These are phyloP conservation scores for Betula pendula DNA, from an alignment of 306 rosid genomes.

Conservation along the genomic window DNA sequence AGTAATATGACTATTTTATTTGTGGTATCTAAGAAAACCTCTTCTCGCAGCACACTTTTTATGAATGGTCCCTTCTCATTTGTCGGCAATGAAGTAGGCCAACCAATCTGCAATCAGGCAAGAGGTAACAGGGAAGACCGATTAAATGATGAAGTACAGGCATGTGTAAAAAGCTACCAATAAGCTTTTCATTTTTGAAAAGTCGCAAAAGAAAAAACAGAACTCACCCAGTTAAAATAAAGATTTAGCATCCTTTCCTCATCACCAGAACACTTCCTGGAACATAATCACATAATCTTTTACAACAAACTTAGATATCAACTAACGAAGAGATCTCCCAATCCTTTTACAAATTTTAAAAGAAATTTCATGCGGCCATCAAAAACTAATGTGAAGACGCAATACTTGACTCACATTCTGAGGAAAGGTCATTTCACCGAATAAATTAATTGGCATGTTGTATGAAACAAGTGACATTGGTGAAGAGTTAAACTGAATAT, in stretches of 20 bases:
- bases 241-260: conserved; percentile 80
- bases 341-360: not conserved
- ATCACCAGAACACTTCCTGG: conserved; percentile 73
- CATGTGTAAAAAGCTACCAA: conserved; percentile 16
- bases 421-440: not conserved
- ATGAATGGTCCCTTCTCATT: conserved; percentile 70
- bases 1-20: not conserved
- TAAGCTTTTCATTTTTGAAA: conserved; percentile 11
- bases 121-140: conserved; percentile 18
- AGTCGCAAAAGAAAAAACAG: conserved; percentile 19
- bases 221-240: conserved; percentile 78
- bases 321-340: conserved; percentile 12
- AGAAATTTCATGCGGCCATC: not conserved
- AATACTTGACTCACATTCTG: conserved; percentile 8
- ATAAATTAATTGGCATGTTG: not conserved
- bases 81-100: conserved; percentile 96
- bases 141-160: conserved; percentile 14
- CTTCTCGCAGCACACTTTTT: conserved; percentile 67
- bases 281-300: conserved; percentile 27
- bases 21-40: conserved; percentile 46
- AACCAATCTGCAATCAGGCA: conserved; percentile 63
- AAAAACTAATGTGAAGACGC: not conserved
- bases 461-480: not conserved
- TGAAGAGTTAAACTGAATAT: not conserved
- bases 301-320: conserved; percentile 10